A percentile compares a stretch with the other conserved stretches of the same genome.
These are phyloP conservation scores for Fusarium sp. DNA, from an alignment of 2,329 filamentous ascomycete species.

Conservation along the genomic window DNA sequence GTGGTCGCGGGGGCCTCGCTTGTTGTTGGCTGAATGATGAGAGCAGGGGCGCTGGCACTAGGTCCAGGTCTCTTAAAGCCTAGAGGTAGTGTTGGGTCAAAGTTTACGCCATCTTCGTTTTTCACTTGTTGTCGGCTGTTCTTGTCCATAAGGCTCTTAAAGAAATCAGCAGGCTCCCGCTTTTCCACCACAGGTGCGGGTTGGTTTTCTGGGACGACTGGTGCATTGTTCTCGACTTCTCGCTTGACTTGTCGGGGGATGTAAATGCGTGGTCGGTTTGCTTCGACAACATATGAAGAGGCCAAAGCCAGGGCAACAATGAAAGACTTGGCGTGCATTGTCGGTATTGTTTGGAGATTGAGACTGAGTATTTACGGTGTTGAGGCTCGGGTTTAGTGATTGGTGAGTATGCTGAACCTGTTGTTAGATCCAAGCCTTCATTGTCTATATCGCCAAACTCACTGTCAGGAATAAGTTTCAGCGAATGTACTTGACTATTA, in stretches of 20 bases:
- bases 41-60: constrained; percentile 34
- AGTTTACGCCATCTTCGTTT: constrained; percentile 18
- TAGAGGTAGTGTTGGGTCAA: constrained; percentile 29
- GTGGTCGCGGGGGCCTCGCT: constrained; percentile 28
- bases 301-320: constrained; percentile 63
- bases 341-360: constrained; percentile 36
- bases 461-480: constrained; percentile 63
- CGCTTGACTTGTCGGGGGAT: constrained; percentile 69
- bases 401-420: constrained; percentile 30
- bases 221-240: constrained; percentile 58
- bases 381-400: constrained; percentile 37
- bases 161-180: constrained; percentile 40
- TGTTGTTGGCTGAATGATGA: constrained; percentile 40
- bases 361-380: constrained; percentile 37
- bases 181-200: constrained; percentile 24
- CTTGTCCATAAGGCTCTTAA: constrained; percentile 41
- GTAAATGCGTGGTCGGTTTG: constrained; percentile 65
- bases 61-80: constrained; percentile 27
- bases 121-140: constrained; percentile 9
- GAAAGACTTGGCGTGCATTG: constrained; percentile 63
- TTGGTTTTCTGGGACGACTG: constrained; percentile 50
- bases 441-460: constrained; percentile 27
- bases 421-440: constrained; percentile 14
- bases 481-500: constrained; percentile 71
- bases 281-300: constrained; percentile 60